Base-by-base conservation (phyloP, 108 stramenopile genomes). In the Fragilaria radians region DNA sequence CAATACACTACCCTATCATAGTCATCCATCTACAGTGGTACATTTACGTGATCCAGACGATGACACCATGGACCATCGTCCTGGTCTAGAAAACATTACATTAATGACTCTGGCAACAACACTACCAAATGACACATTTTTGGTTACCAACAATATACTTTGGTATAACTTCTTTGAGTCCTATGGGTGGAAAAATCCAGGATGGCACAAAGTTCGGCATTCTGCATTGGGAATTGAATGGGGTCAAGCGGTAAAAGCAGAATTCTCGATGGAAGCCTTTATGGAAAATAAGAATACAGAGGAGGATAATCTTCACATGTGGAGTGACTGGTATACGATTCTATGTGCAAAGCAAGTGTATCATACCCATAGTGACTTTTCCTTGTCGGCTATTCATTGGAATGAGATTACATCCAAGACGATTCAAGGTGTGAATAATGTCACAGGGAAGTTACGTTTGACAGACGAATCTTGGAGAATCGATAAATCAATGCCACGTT, bases 341-440 rank as follows among this genome's bases (percentile, higher is more conserved):
- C 54, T 62, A 28, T 32, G 45, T 19, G 73, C 78, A 5, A 24
- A 79, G 22, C 22, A 27, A 1, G 70, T 79, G n/a, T 68, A 65
- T 48, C 78, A 79, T 34, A 74, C 78, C 9, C 61, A 62, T 34
- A 72, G 70, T 49, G 78, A 79, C 50, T 79, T 75, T 62, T 71
- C 70, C n/a, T 19, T 29, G 19, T 72, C 71, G 14, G 78, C 74
- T 1, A 26, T 67, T 18, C 70, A 71, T 50, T 79, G 78, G 78
- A 74, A 63, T n/a, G 32, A 60, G 18, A 28, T 48, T 2, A 14
- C 46, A 2, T 29, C 28, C n/a, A 48, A 24, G 28, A 57, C 70
- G 1, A 78, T 82, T 31, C 71, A 78, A 32, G 67, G 70, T 14
- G 52, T 82, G 36, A 50, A 71, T 25, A 70, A 68, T 14, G 48